phyloP scores from a whole-genome alignment of 192 early-diverging fungal species.

The Coemansia reversa region DNA sequence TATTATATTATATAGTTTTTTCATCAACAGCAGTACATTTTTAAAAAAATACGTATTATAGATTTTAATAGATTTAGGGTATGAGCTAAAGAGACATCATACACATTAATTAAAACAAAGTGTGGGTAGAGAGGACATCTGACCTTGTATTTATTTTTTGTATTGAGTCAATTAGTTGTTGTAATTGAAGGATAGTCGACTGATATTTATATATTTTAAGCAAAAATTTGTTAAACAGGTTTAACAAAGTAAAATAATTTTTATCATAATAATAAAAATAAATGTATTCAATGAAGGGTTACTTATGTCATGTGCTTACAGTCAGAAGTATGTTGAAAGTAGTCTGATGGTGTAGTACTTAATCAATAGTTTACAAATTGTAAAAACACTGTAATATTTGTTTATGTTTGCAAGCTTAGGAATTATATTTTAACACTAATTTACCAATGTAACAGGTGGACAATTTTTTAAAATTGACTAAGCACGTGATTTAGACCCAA shows the following conservation, averaged over 20 bases:
- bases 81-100: no score
- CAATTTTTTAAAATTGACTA: background rate
- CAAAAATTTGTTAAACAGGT: background rate
- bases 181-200: no score
- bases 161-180: background rate
- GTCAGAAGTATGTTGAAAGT: background rate
- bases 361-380: background rate
- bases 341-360: background rate
- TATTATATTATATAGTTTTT: no score
- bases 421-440: background rate
- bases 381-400: background rate
- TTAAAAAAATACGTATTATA: no score
- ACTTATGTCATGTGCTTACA: background rate
- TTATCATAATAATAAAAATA: background rate
- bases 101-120: no score
- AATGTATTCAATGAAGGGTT: background rate
- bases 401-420: background rate
- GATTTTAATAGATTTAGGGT: no score
- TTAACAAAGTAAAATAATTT: background rate
- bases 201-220: background rate
- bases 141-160: background rate
- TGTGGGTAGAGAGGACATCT: no score
- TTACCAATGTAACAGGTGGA: background rate
- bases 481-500: background rate
- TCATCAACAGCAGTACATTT: no score